Evolutionary conservation across 352 stramenopile species (phyloP), one percentile per base, ranked within the genome.

Genomic region (Globisporangium parvum): DNA sequence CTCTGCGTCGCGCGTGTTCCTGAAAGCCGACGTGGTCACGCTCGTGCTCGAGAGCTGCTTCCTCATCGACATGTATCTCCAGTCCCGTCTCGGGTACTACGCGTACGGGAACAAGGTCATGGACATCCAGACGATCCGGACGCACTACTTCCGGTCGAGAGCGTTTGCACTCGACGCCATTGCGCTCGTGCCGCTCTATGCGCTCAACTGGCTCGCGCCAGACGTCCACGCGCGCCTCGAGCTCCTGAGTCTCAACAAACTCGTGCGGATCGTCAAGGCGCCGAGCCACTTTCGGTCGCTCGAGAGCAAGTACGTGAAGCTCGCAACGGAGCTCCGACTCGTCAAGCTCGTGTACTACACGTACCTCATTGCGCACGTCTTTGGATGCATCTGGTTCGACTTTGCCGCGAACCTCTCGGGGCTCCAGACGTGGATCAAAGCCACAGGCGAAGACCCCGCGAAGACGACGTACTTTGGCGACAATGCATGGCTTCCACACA

Each of bases 51-150:
- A 88, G 40, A 45, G 73, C 18, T 44, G 64, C 9, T 86, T 84
- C 23, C 31, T 80, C 0, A n/a, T 81, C 1, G 77, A 88, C 37
- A 67, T 77, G 0, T 74, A 80, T 35, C 52, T 88, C 10, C 67
- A 80, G 8, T 79, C 68, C 1, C 66, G 69, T 1, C 69, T 84
- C 33, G 75, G 77, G 0, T 88, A 74, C 57, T 88, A 84, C 55
- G 65, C 79, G 41, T 86, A 76, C 28, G 77, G 75, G 31, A 86
- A 88, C 59, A 88, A 88, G 47, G 63, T 86, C 5, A 84, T 83
- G 70, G 67, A 80, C 54, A 26, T 75, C 14, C 41, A 41, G 0
- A 40, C 59, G 4, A 83, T 88, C 53, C 69, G 67, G 24, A 26
- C 42, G 0, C 71, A 74, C 11, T 88, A 86, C 48, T 53, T 85